These are phyloP conservation scores for Neoboletus subvelutipes DNA, from an alignment of 768 basidiomycete genomes.

Conservation along the genomic window DNA sequence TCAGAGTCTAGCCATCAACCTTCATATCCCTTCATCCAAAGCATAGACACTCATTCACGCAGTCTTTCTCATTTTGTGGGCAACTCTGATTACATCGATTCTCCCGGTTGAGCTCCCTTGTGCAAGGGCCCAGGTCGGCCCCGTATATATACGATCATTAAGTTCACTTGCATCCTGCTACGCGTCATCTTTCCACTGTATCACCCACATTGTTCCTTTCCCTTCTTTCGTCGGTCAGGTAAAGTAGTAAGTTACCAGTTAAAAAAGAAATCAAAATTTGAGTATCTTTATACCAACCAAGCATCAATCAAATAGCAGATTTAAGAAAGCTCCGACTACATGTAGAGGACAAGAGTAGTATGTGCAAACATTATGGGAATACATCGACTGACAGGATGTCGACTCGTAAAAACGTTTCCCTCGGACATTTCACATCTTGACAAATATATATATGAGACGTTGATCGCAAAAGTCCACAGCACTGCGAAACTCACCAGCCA, in stretches of 20 bases:
- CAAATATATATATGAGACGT: constrained; percentile 2
- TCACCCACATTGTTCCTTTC: constrained; percentile 23
- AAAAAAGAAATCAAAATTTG: constrained; percentile 16
- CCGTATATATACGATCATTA: constrained; percentile 40
- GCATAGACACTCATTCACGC: constrained; percentile 40
- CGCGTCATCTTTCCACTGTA: constrained; percentile 35
- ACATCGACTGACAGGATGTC: not conserved
- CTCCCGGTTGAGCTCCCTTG: constrained; percentile 9
- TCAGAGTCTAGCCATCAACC: constrained; percentile 67
- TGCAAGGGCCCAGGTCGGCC: constrained; percentile 23
- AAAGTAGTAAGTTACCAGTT: constrained; percentile 27
- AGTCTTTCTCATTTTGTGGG: constrained; percentile 5
- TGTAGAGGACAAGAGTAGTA: constrained; percentile 3
- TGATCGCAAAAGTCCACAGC: not conserved
- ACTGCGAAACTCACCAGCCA: constrained; percentile 60
- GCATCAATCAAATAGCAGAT: too few relatives aligned
- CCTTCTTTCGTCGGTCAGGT: constrained; percentile 21
- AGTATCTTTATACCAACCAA: not conserved
- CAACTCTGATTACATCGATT: constrained; percentile 6
- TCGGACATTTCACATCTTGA: constrained; percentile 21
- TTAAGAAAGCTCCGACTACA: not conserved
- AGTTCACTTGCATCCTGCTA: constrained; percentile 30
- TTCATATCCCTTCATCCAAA: constrained; percentile 84
- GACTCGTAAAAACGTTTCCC: not conserved
- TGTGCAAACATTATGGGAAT: not conserved